These are phyloP conservation scores for Trichoderma guizhouense DNA, from an alignment of 2,329 filamentous ascomycete species.

Conservation along the genomic window DNA sequence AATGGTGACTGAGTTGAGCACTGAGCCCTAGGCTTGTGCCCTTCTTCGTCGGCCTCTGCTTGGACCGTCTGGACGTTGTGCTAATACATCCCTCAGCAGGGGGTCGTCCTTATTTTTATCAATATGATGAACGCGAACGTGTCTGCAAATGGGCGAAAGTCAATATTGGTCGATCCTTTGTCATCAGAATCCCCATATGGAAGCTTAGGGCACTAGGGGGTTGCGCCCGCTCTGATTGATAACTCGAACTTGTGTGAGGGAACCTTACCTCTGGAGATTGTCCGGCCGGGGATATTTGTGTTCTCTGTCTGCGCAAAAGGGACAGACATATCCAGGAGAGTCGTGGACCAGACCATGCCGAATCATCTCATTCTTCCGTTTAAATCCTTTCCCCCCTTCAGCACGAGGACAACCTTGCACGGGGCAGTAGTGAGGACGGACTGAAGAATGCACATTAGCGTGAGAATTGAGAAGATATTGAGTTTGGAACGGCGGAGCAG, in stretches of 20 bases:
- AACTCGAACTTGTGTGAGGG: neutral
- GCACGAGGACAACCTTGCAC: slow-evolving; percentile 60
- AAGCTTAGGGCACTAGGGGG: neutral
- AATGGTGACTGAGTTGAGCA: neutral
- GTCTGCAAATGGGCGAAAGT: slow-evolving; percentile 48
- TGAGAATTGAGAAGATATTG: slow-evolving; percentile 77
- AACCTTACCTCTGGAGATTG: slow-evolving; percentile 80
- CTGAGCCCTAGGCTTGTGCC: slow-evolving; percentile 28
- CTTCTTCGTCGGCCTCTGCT: slow-evolving; percentile 75
- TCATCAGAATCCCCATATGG: neutral
- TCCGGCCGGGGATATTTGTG: slow-evolving; percentile 94
- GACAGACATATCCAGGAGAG: slow-evolving; percentile 92
- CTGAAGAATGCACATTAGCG: slow-evolving; percentile 66
- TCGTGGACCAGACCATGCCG: slow-evolving; percentile 83
- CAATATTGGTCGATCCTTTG: slow-evolving; percentile 11
- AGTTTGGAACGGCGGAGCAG: slow-evolving; percentile 71
- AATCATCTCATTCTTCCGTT: slow-evolving; percentile 72
- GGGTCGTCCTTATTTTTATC: slow-evolving; percentile 90
- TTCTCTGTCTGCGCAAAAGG: slow-evolving; percentile 90
- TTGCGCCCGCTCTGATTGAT: neutral
- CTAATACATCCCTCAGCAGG: slow-evolving; percentile 73
- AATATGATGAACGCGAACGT: slow-evolving; percentile 86
- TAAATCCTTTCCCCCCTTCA: slow-evolving; percentile 65
- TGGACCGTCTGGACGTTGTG: slow-evolving; percentile 80
- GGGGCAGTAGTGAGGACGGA: slow-evolving; percentile 63